These are phyloP conservation scores for Alternaria solani DNA, from an alignment of 2,329 filamentous ascomycete species.

Conservation along the genomic window DNA sequence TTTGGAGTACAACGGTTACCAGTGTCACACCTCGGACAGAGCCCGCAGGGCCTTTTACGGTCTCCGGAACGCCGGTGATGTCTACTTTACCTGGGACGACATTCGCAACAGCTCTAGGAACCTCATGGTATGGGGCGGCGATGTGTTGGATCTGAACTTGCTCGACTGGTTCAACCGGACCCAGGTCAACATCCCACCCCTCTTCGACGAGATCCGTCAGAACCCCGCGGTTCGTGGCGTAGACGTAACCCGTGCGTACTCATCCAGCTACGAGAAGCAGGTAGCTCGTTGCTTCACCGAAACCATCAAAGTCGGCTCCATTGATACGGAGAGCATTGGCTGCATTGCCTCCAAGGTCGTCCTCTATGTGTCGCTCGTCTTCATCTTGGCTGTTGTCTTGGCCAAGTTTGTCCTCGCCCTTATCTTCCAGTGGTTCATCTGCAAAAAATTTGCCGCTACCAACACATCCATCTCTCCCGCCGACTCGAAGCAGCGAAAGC, in stretches of 20 bases:
- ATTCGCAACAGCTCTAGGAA: slow-evolving; percentile 89
- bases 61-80: slow-evolving; percentile 76
- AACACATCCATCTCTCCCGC: slow-evolving; percentile 81
- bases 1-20: slow-evolving; percentile 82
- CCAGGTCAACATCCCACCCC: slow-evolving; percentile 76
- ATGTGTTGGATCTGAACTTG: slow-evolving; percentile 88
- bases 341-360: slow-evolving; percentile 98
- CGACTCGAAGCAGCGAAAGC: slow-evolving; percentile 82
- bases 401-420: slow-evolving; percentile 89
- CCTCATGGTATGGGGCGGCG: slow-evolving; percentile 91
- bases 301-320: slow-evolving; percentile 93
- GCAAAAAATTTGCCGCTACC: slow-evolving; percentile 80
- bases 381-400: slow-evolving; percentile 88
- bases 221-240: slow-evolving; percentile 77
- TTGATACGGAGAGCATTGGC: slow-evolving; percentile 94
- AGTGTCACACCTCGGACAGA: slow-evolving; percentile 79
- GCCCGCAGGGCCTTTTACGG: slow-evolving; percentile 79
- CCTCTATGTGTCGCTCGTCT: slow-evolving; percentile 87
- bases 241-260: slow-evolving; percentile 89
- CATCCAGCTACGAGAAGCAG: slow-evolving; percentile 78
- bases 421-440: slow-evolving; percentile 95
- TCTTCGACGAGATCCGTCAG: slow-evolving; percentile 81
- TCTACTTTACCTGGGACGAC: slow-evolving; percentile 96
- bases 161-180: slow-evolving; percentile 87
- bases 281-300: slow-evolving; percentile 88